Conservation (phyloP, 2,329 filamentous ascomycete genomes). For the Bipolaris bicolor region DNA sequence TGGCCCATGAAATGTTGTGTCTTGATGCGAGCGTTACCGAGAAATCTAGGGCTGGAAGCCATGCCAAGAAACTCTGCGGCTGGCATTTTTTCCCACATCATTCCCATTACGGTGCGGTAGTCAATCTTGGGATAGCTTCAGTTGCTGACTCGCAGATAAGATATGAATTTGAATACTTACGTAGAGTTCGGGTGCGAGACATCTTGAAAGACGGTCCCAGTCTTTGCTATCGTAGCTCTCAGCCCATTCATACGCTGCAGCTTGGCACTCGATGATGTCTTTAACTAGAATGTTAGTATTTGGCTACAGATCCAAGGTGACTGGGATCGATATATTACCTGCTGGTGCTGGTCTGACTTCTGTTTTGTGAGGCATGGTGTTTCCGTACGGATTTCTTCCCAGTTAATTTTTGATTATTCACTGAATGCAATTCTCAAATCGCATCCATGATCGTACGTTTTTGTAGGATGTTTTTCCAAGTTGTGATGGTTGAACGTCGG, state of each 20-base stretch:
- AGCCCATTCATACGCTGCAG: constrained; percentile 13
- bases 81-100: constrained; percentile 19
- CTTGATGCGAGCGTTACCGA: constrained; percentile 18
- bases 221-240: constrained; percentile 19
- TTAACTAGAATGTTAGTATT: not conserved
- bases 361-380: not conserved
- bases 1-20: constrained; percentile 20
- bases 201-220: constrained; percentile 12
- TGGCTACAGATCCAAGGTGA: not conserved
- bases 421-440: not conserved
- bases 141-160: not conserved
- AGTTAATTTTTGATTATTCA: not conserved
- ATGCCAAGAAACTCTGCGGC: constrained; percentile 15
- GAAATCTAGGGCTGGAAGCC: constrained; percentile 9
- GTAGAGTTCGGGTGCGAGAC: constrained; percentile 11
- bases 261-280: constrained; percentile 12
- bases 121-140: constrained; percentile 5
- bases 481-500: not conserved
- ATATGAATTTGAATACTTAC: not conserved
- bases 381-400: not conserved
- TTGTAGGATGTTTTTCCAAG: not conserved
- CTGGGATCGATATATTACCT: not conserved
- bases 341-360: not conserved
- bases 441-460: not conserved
- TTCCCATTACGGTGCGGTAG: constrained; percentile 10